Evolutionary conservation across 2,329 filamentous ascomycete genomes (phyloP).

Genomic region (Microdochium bolleyi): DNA sequence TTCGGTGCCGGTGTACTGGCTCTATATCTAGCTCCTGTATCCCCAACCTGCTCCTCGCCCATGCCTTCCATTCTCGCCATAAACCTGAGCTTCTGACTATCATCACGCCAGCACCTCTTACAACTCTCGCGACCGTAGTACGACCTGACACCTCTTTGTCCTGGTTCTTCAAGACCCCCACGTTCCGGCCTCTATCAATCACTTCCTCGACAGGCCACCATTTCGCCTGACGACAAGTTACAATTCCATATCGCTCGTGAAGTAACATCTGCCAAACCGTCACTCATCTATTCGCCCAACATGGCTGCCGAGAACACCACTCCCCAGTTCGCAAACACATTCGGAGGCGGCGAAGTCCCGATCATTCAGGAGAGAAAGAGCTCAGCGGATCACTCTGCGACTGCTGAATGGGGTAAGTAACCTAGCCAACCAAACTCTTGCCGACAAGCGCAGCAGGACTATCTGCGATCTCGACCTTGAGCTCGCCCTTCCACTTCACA

Average conservation of each 20-base stretch:
- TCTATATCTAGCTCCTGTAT: not conserved
- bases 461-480: not conserved
- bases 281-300: too few relatives aligned
- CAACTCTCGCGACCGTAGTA: too few relatives aligned
- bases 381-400: slow-evolving; percentile 20
- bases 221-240: not conserved
- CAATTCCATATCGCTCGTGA: too few relatives aligned
- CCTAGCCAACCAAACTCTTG: too few relatives aligned
- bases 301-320: slow-evolving; percentile 19
- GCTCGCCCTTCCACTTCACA: not conserved
- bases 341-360: slow-evolving; percentile 22
- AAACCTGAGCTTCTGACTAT: slow-evolving; percentile 5
- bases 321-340: slow-evolving; percentile 19
- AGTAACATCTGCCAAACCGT: too few relatives aligned
- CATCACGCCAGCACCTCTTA: not conserved
- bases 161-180: too few relatives aligned
- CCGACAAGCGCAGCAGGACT: not conserved
- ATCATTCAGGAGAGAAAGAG: slow-evolving; percentile 21
- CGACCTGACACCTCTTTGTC: too few relatives aligned
- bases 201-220: slow-evolving; percentile 2
- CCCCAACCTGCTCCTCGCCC: not conserved
- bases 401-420: slow-evolving; percentile 40
- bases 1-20: not conserved
- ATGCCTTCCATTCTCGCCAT: slow-evolving; percentile 8
- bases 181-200: not conserved